Base-by-base conservation (phyloP, 2,329 filamentous ascomycete species). In the Trichoderma polysporum region DNA sequence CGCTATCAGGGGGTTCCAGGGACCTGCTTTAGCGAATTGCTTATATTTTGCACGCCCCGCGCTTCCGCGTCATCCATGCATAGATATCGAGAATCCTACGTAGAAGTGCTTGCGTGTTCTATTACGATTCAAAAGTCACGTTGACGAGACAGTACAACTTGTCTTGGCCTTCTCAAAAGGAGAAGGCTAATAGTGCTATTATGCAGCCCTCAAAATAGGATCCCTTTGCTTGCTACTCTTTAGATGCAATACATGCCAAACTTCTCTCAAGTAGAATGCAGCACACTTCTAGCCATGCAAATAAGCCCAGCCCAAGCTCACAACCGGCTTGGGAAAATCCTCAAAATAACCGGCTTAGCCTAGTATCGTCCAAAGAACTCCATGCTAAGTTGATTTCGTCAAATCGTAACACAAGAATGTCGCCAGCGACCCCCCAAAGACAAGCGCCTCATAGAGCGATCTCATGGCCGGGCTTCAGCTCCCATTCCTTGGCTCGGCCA, bases 401-500 rank as follows among this genome's bases (percentile, higher is more conserved):
- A 68, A 45, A 57, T 68, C 66, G 62, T 68, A 52, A 64, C 41
- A 29, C 17, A 31, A 65, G 22, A 58, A 52, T 56, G 31, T 41
- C 39, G 50, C 53, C 53, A 59, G 53, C 29, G 53, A 52, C 45
- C 47, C 31, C 13, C 35, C 37, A 47, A 37, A 66, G 5, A 31
- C 12, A 66, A 19, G 33, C 45, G 49, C 52, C 59, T 75, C 66
- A 79, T 25, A 71, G 69, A 19, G 68, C 54, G 61, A 80, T 75
- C 67, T 78, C 77, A 62, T 80, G 78, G 3, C 77, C 79, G n/a
- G 78, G 74, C 70, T 77, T 79, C 56, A 81, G 70, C 12, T 74
- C 73, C 79, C 79, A 81, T 60, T 79, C 75, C 69, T 80, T 81
- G 31, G 69, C 65, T 19, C 77, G 73, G 2, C 79, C 79, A 27